Evolutionary conservation across 371 early-diverging fungal genomes (phyloP).

Genomic region (Rhizopus stolonifer): DNA sequence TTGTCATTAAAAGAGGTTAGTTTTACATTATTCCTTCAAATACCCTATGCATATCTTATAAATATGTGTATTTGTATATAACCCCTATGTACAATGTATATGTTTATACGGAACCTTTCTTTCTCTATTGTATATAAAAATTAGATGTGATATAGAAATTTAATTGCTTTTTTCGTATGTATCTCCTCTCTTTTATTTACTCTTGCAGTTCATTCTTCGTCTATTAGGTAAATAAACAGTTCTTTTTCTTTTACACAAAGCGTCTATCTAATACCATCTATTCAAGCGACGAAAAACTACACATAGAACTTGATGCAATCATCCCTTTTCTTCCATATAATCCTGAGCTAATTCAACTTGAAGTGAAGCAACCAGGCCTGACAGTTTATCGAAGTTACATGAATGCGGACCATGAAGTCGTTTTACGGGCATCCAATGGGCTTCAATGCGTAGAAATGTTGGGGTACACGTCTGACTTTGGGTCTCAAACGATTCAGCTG

Average conservation of each 20-base stretch:
- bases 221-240: slow-evolving; percentile 1
- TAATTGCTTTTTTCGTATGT: background rate
- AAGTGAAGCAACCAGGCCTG: slow-evolving; percentile 3
- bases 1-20: slow-evolving; percentile 52
- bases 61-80: background rate
- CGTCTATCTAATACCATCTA: background rate
- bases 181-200: background rate
- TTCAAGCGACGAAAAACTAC: background rate
- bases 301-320: background rate
- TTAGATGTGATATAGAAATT: slow-evolving; percentile 1
- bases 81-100: background rate
- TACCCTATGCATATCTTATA: background rate
- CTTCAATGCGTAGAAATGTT: slow-evolving; percentile 1
- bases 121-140: slow-evolving; percentile 11
- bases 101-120: background rate
- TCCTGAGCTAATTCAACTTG: slow-evolving; percentile 26
- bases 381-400: background rate
- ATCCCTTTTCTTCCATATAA: slow-evolving; percentile 8
- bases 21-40: background rate
- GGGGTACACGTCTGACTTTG: slow-evolving; percentile 5
- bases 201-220: slow-evolving; percentile 1
- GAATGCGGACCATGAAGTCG: background rate
- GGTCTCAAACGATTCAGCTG: slow-evolving; percentile 2
- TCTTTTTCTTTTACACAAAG: background rate
- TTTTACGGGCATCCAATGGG: background rate